Conservation (phyloP, 495 filamentous ascomycete genomes). For the Xylaria curta region DNA sequence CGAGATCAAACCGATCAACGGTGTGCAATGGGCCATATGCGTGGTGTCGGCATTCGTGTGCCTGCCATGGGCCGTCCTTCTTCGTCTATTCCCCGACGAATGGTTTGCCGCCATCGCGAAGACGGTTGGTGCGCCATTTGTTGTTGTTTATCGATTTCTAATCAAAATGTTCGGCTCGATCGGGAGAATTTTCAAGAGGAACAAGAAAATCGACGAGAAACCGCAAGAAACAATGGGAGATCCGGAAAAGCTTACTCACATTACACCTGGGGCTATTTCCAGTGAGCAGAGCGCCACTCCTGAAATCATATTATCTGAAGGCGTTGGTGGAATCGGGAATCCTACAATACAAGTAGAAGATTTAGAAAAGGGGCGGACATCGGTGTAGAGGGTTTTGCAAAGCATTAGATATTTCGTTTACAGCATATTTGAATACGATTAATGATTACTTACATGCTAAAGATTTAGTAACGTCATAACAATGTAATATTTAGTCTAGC, state of each 20-base stretch:
- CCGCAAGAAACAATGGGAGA: background rate
- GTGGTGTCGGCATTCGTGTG: conserved; percentile 74
- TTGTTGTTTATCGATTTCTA: conserved; percentile 32
- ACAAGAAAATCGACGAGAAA: conserved; percentile 1
- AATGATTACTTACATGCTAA: background rate
- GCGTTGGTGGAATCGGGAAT: background rate
- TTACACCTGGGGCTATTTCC: background rate
- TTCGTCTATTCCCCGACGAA: conserved; percentile 75
- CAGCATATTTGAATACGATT: background rate
- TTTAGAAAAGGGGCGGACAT: conserved; percentile 23
- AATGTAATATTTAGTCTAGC: background rate
- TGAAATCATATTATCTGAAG: conserved; percentile 19
- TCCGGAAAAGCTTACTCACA: background rate
- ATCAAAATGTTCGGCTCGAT: conserved; percentile 23
- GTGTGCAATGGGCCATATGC: conserved; percentile 76
- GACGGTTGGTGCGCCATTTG: conserved; percentile 34
- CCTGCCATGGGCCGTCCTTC: conserved; percentile 72
- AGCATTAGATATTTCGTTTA: background rate
- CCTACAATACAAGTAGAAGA: conserved; percentile 25
- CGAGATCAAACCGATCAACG: conserved; percentile 64
- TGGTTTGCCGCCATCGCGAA: conserved; percentile 36
- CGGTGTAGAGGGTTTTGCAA: background rate
- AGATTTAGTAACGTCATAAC: background rate
- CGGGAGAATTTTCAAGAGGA: conserved; percentile 31
- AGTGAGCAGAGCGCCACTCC: conserved; percentile 15